phyloP scores from a whole-genome alignment of 176 grass and related monocot species.

The Hsuehochloa calcarea region DNA sequence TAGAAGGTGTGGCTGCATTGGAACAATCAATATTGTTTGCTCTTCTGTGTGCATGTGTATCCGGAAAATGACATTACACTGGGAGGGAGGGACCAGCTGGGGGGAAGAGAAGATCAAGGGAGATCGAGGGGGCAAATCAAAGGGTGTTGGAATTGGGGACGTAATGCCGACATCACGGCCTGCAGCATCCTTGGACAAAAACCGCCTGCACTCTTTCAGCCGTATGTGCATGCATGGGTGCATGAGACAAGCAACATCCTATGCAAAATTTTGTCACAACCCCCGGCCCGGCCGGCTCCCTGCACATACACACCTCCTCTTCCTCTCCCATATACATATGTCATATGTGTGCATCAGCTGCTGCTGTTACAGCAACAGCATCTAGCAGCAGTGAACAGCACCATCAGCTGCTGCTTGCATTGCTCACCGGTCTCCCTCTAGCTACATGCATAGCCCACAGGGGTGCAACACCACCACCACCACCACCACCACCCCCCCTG shows the following conservation, averaged over 20 bases:
- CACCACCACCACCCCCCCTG: slow-evolving; percentile 8
- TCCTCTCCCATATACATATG: neutral
- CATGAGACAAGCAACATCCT: slow-evolving; percentile 46
- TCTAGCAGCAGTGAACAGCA: slow-evolving; percentile 7
- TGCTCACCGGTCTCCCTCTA: slow-evolving; percentile 29
- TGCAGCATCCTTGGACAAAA: slow-evolving; percentile 36
- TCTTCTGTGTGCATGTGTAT: slow-evolving; percentile 4
- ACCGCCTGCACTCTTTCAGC: slow-evolving; percentile 37
- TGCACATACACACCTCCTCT: slow-evolving; percentile 25
- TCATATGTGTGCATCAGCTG: slow-evolving; percentile 15
- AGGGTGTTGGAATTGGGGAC: slow-evolving; percentile 9
- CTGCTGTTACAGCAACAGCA: neutral
- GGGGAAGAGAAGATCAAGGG: neutral
- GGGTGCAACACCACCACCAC: slow-evolving; percentile 1
- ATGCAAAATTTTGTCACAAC: slow-evolving; percentile 52
- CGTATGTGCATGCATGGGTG: slow-evolving; percentile 31
- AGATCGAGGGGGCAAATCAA: neutral
- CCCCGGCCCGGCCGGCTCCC: neutral
- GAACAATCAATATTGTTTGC: neutral
- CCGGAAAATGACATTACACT: slow-evolving; percentile 25
- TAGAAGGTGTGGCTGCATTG: neutral
- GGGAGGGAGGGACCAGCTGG: neutral
- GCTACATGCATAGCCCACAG: slow-evolving; percentile 31
- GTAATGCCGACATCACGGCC: slow-evolving; percentile 36
- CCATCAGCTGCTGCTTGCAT: slow-evolving; percentile 18